Percentiles rank a stretch among this genome's conserved stretches.
These are phyloP conservation scores for Daldinia eschscholtzii DNA, from an alignment of 2,329 filamentous ascomycete genomes.

Conservation along the genomic window DNA sequence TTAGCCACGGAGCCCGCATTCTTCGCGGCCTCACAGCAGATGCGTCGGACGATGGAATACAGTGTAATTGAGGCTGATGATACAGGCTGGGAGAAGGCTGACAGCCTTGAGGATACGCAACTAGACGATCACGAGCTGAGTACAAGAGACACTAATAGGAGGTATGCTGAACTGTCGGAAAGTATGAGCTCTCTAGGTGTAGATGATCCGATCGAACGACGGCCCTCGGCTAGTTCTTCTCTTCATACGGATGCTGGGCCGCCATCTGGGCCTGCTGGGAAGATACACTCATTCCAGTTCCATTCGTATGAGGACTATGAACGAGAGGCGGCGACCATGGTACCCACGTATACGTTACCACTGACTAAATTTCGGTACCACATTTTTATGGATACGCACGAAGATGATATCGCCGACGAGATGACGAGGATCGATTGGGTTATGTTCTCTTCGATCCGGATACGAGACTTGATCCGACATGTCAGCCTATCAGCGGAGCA, in stretches of 20 bases:
- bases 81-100: slow-evolving; percentile 88
- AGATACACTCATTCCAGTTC: slow-evolving; percentile 65
- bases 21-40: slow-evolving; percentile 85
- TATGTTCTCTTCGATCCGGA: slow-evolving; percentile 95
- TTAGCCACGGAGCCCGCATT: slow-evolving; percentile 86
- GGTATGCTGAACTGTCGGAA: slow-evolving; percentile 55
- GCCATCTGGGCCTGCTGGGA: slow-evolving; percentile 49
- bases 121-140: slow-evolving; percentile 43
- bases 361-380: slow-evolving; percentile 91
- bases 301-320: slow-evolving; percentile 84
- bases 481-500: slow-evolving; percentile 80
- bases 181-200: slow-evolving; percentile 64
- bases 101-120: slow-evolving; percentile 62
- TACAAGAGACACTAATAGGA: slow-evolving; percentile 42
- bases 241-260: slow-evolving; percentile 55
- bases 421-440: slow-evolving; percentile 97
- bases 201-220: slow-evolving; percentile 59
- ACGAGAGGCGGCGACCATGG: slow-evolving; percentile 78
- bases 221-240: slow-evolving; percentile 62
- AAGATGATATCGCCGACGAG: slow-evolving; percentile 89
- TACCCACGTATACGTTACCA: slow-evolving; percentile 75
- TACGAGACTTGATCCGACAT: slow-evolving; percentile 92
- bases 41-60: slow-evolving; percentile 80
- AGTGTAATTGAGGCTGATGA: slow-evolving; percentile 88
- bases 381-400: slow-evolving; percentile 86